phyloP scores from a whole-genome alignment of 495 filamentous ascomycete species.

The Antarctomyces pellizariae region DNA sequence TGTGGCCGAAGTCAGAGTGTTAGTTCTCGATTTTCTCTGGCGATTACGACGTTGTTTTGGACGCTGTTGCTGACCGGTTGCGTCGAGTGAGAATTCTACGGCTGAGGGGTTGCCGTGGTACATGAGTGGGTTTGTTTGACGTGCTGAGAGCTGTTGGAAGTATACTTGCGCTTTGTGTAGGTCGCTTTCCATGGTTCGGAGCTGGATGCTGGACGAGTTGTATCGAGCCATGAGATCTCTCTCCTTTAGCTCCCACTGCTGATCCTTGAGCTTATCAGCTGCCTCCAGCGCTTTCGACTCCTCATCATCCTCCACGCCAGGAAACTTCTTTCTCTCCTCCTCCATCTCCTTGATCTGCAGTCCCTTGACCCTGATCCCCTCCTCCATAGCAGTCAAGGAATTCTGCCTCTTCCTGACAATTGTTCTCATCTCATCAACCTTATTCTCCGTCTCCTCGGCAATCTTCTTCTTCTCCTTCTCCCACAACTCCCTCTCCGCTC shows the following conservation, averaged over 20 bases:
- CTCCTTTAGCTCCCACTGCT: conserved; percentile 9
- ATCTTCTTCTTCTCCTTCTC: conserved; percentile 20
- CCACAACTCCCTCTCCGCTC: conserved; percentile 17
- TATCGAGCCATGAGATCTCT: conserved; percentile 2
- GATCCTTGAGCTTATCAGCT: conserved; percentile 7
- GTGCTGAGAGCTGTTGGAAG: conserved; percentile 3
- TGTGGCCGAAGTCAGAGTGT: conserved; percentile 13
- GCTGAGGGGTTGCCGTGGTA: conserved; percentile 21
- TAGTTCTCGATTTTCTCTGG: conserved; percentile 31
- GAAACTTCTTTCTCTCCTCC: conserved; percentile 25
- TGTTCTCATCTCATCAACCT: conserved; percentile 7
- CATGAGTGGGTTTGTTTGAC: conserved; percentile 10
- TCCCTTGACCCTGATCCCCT: conserved; percentile 17
- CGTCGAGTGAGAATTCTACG: conserved; percentile 27
- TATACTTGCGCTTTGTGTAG: conserved; percentile 4
- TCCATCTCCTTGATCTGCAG: conserved; percentile 26
- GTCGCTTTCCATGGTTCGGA: conserved; percentile 3
- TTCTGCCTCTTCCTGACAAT: conserved; percentile 6
- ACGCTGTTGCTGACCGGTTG: conserved; percentile 14
- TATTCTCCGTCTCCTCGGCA: conserved; percentile 16
- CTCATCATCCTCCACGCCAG: conserved; percentile 28
- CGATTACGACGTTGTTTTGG: conserved; percentile 27
- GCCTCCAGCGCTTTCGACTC: conserved; percentile 25
- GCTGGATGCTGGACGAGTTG: conserved; percentile 1
- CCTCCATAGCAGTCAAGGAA: conserved; percentile 12